These are phyloP conservation scores for Cladophialophora immunda DNA, from an alignment of 2,329 filamentous ascomycete genomes.

Conservation along the genomic window DNA sequence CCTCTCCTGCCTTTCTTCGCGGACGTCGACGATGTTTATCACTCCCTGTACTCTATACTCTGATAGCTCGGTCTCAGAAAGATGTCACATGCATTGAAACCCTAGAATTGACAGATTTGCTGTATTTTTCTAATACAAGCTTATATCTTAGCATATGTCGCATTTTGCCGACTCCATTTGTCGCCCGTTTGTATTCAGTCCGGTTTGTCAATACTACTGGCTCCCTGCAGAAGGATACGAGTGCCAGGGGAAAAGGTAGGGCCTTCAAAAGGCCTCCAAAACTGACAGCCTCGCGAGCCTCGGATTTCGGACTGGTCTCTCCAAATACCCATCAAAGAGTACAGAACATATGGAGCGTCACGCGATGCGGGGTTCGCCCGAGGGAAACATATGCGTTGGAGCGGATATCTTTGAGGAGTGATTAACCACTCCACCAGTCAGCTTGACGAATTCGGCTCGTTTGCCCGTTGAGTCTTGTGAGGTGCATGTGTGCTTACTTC, in stretches of 20 bases:
- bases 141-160: not conserved
- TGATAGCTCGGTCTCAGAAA: not conserved
- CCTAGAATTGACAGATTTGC: not conserved
- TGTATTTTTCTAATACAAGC: not conserved
- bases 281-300: constrained; percentile 16
- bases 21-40: not conserved
- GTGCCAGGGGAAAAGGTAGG: not conserved
- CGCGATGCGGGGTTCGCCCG: constrained; percentile 19
- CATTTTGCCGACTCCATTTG: not conserved
- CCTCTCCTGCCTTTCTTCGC: not conserved
- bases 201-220: not conserved
- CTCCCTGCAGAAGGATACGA: not conserved
- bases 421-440: not conserved
- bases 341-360: not conserved
- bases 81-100: not conserved
- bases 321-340: not conserved
- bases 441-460: not conserved
- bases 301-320: not conserved
- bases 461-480: not conserved
- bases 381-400: not conserved
- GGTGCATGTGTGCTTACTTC: not conserved
- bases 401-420: not conserved
- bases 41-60: not conserved
- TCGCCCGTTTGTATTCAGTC: not conserved
- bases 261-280: not conserved